Percentiles rank a stretch among this genome's conserved stretches.
These are phyloP conservation scores for Podospora didyma DNA, from an alignment of 495 filamentous ascomycete species.

Conservation along the genomic window DNA sequence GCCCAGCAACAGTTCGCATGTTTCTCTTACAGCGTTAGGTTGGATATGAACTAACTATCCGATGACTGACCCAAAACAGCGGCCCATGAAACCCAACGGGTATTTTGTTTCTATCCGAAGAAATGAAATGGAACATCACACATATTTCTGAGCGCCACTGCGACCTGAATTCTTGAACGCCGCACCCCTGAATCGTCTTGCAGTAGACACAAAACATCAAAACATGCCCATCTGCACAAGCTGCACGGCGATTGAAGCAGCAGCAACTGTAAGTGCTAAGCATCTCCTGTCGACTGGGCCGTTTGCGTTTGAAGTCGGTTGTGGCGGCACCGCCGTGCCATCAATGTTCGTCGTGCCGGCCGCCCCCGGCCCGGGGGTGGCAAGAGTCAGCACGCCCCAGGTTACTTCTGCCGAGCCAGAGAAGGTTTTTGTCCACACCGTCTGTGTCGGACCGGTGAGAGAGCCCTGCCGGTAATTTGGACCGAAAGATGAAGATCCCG, in stretches of 20 bases:
- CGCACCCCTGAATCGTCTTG: neutral
- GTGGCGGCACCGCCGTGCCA: conserved; percentile 12
- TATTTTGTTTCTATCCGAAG: too few species aligned
- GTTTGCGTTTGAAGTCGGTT: conserved; percentile 10
- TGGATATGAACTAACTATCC: too few species aligned
- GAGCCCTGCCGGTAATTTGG: conserved; percentile 22
- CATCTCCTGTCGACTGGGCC: neutral
- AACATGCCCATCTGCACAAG: neutral
- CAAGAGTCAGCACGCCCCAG: conserved; percentile 37
- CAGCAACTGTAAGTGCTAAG: neutral
- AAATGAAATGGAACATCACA: neutral
- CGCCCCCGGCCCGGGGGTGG: conserved; percentile 20
- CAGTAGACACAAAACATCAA: neutral
- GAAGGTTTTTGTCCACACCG: conserved; percentile 30
- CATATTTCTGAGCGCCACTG: too few species aligned
- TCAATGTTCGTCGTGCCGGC: conserved; percentile 21
- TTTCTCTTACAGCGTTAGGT: too few species aligned
- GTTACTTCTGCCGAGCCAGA: conserved; percentile 21
- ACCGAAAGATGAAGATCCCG: conserved; percentile 29
- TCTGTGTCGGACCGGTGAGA: conserved; percentile 28
- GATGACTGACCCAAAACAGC: too few species aligned
- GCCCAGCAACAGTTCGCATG: too few species aligned
- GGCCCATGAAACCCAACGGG: too few species aligned
- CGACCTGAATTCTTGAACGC: neutral
- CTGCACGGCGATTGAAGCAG: neutral